phyloP scores from a whole-genome alignment of 805 yeast genomes.

The Kluyveromyces nonfermentans region DNA sequence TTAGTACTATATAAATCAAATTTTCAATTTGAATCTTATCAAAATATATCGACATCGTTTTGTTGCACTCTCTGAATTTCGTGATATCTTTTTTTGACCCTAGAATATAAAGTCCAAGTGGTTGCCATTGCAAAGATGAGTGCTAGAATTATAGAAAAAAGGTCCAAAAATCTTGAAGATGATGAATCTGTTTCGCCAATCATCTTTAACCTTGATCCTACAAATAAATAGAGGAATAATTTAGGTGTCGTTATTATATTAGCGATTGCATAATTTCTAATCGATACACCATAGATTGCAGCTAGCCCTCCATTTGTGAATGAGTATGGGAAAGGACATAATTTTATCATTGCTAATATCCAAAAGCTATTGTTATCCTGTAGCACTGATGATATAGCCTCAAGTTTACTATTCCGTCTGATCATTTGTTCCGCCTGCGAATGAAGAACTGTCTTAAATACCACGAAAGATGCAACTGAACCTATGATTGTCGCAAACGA shows the following conservation, averaged over 20 bases:
- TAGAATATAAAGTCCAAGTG: conserved; percentile 57
- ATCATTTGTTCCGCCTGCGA: conserved; percentile 54
- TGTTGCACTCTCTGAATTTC: conserved; percentile 23
- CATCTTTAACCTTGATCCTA: conserved; percentile 65
- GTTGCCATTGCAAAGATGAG: conserved; percentile 44
- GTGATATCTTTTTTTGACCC: conserved; percentile 32
- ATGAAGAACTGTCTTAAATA: conserved; percentile 51
- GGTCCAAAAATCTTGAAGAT: conserved; percentile 48
- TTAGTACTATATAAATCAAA: background rate
- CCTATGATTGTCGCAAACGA: conserved; percentile 64
- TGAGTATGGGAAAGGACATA: conserved; percentile 92
- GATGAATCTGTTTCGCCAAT: conserved; percentile 52
- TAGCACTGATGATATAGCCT: conserved; percentile 65
- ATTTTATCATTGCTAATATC: conserved; percentile 59
- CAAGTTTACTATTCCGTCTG: conserved; percentile 50
- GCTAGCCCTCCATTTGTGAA: conserved; percentile 88
- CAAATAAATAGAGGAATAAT: conserved; percentile 60
- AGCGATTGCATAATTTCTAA: conserved; percentile 57
- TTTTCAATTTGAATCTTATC: background rate
- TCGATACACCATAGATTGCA: conserved; percentile 66
- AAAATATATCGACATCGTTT: conserved; percentile 1
- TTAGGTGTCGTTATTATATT: conserved; percentile 76
- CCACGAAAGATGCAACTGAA: conserved; percentile 61
- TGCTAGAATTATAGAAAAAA: conserved; percentile 52
- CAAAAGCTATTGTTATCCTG: conserved; percentile 60